Conservation (phyloP, 768 basidiomycete genomes). For the Phanerochaete sordida region DNA sequence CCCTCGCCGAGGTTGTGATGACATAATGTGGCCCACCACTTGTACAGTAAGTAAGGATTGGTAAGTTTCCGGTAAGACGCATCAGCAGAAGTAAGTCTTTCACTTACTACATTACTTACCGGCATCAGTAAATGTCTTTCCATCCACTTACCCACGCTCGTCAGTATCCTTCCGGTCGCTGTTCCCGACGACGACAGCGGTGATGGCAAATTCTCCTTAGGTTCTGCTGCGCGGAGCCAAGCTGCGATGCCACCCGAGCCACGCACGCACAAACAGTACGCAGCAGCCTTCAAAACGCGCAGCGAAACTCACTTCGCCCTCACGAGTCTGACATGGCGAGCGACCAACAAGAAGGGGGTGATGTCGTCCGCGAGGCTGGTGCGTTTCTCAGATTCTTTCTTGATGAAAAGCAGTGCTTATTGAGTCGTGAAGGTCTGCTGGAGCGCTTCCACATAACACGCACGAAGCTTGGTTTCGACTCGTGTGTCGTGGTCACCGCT, state of each 20-base stretch:
- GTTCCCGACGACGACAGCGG: neutral
- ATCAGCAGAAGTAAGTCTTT: no score
- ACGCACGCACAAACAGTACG: neutral
- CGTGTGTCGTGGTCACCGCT: neutral
- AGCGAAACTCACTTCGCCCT: neutral
- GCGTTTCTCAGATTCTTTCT: neutral
- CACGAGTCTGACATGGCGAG: neutral
- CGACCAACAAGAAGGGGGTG: neutral
- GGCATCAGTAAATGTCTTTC: no score
- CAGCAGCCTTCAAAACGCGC: neutral
- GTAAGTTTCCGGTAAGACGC: no score
- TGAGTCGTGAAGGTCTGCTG: neutral
- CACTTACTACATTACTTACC: no score
- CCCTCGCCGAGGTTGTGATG: no score
- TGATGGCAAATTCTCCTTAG: neutral
- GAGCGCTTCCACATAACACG: neutral
- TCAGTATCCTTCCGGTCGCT: neutral
- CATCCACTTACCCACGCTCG: neutral
- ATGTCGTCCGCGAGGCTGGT: neutral
- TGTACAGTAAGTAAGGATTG: no score
- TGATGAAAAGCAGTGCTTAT: neutral
- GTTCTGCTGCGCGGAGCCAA: neutral
- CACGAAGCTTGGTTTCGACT: neutral
- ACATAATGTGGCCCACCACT: no score
- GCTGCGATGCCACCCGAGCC: neutral